Base-by-base conservation (phyloP, 108 stramenopile genomes). In the Cyclotella choctawhatcheeana region DNA sequence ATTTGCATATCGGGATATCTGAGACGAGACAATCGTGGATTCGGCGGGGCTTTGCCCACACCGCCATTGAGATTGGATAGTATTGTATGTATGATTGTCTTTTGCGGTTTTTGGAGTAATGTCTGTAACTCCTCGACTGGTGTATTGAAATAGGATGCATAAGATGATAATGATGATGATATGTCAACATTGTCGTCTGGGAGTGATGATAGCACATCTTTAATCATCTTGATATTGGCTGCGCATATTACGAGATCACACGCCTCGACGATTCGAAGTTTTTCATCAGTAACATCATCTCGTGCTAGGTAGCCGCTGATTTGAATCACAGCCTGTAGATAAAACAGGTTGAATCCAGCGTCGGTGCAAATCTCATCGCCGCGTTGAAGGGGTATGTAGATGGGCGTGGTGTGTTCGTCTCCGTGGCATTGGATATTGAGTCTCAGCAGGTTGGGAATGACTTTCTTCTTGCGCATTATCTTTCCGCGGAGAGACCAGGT, bases 171-270 rank as follows among this genome's bases (percentile, higher is more conserved):
- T 30, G 21, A 26, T 10, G 18, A 10, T 17, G n/a, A 65, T 10
- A 40, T 40, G 50, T 56, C 40, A 2, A 53, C n/a, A n/a, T n/a
- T n/a, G n/a, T n/a, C n/a, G n/a, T n/a, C 48, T 20, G 51, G 20
- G 20, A 21, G 35, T 21, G 13, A 31, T 26, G 64, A 43, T 31
- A 75, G 20, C 13, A 75, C 33, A 14, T 75, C 74, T 27, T 75
- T 66, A 56, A 75, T 75, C 74, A 60, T 31, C 60, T 75, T 75
- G 26, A 64, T 35, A 27, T 66, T 58, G 18, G 64, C 45, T 12
- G 74, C 74, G 43, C 64, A 75, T 48, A 35, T 75, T 0, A 75
- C n/a, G 0, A 75, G 45, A 35, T 14, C n/a, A 52, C 74, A 67
- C 18, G 47, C 17, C 30, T 58, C 47, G 7, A 67, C 47, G 0